Evolutionary conservation across 78 protist species (phyloP), one percentile per base, ranked within the genome.

Genomic region (Dictyostelium brefeldianum): DNA sequence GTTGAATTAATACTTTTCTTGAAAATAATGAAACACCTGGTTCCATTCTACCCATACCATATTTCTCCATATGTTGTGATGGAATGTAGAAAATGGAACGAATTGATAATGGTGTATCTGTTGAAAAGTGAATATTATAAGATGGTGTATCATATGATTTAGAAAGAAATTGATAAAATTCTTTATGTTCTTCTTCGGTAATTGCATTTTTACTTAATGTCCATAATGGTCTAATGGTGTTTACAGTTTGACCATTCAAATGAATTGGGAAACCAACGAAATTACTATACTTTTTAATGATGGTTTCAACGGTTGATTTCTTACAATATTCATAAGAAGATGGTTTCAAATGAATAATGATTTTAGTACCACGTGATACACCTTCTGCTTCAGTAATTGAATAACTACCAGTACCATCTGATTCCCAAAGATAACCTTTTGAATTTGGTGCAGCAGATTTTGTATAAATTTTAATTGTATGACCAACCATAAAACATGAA

Each of bases 401-500:
- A 96, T 96, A 98, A 11, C 36, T 51, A 4, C 98, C 98, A 10
- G 94, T 14, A 48, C 95, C 97, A n/a, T 82, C 89, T 9, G 90
- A 79, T 29, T 71, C 80, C 97, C 97, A 95, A 36, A 73, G 59
- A 59, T 78, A 83, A 11, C 95, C 97, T 18, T 73, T 67, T 15
- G 69, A 36, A 15, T 78, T 90, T 18, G 59, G 65, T 3, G 46
- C 29, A 9, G 93, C 93, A 1, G 89, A 71, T 27, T 71, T 50
- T 1, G 97, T 56, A 80, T 74, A 96, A 10, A 96, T 94, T 41
- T 83, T 89, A 62, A 96, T 82, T 12, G 89, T 59, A 47, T 77
- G 92, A 22, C 98, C 98, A 46, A 98, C 99, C 98, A 99, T 98
- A 95, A 98, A 98, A 12, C 97, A 96, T 5, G 98, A 89, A 93